Conservation (phyloP, 768 basidiomycete species). For the Lactarius sp. region DNA sequence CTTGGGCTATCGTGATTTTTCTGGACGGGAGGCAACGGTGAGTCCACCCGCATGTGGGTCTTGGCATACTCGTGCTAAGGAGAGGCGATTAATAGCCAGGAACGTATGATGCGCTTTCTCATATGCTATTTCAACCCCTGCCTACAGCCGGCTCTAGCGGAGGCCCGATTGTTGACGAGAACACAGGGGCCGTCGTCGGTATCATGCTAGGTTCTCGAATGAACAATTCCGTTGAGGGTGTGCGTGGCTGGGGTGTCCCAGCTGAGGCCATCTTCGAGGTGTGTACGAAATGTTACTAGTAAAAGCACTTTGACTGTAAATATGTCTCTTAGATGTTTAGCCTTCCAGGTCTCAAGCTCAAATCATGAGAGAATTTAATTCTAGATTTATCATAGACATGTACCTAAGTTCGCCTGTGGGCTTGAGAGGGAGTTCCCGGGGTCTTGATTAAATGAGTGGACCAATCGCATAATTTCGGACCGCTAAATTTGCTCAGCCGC, state of each 20-base stretch:
- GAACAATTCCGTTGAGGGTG: constrained; percentile 50
- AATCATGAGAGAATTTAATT: neutral
- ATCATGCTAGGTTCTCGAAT: constrained; percentile 57
- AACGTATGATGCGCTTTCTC: constrained; percentile 60
- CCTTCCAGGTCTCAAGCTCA: constrained; percentile 40
- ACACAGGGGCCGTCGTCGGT: constrained; percentile 60
- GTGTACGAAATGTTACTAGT: constrained; percentile 19
- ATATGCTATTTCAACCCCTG: constrained; percentile 48
- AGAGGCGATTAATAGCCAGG: constrained; percentile 43
- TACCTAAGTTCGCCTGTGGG: neutral
- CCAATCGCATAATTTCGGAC: constrained; percentile 27
- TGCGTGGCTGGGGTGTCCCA: constrained; percentile 57
- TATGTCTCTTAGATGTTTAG: constrained; percentile 45
- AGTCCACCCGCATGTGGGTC: constrained; percentile 20
- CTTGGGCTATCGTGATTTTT: constrained; percentile 54
- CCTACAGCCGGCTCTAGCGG: constrained; percentile 66
- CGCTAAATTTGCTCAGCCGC: constrained; percentile 22
- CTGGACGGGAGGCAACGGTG: constrained; percentile 53
- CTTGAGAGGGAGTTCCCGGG: neutral
- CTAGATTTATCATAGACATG: constrained; percentile 11
- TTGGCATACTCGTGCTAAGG: neutral
- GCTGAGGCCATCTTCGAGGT: constrained; percentile 64
- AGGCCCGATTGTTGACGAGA: constrained; percentile 59
- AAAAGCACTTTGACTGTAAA: neutral
- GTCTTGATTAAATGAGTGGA: neutral